A percentile compares a stretch with the other conserved stretches of the same genome.
These are phyloP conservation scores for Neonectria ditissima DNA, from an alignment of 2,329 filamentous ascomycete species.

Conservation along the genomic window DNA sequence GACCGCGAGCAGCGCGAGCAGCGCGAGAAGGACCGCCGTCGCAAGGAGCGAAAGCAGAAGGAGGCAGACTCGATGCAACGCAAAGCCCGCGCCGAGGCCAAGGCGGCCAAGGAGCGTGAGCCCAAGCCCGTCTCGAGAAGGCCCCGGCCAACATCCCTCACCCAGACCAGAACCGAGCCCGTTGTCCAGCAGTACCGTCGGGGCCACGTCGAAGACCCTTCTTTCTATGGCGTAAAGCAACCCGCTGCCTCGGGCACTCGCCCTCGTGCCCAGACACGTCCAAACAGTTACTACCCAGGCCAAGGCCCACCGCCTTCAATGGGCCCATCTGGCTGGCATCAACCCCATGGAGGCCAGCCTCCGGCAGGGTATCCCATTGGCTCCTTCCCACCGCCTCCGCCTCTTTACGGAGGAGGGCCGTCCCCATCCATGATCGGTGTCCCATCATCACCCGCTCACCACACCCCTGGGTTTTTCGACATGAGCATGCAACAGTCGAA, in stretches of 20 bases:
- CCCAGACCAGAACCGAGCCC: slow-evolving; percentile 50
- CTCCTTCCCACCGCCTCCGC: slow-evolving; percentile 50
- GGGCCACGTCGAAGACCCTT: slow-evolving; percentile 50
- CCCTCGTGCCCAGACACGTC: slow-evolving; percentile 50
- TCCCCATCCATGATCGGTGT: slow-evolving; percentile 42
- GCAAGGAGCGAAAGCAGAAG: slow-evolving; percentile 42
- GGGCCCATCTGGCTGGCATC: slow-evolving; percentile 45
- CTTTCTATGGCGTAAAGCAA: slow-evolving; percentile 52
- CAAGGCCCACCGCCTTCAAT: slow-evolving; percentile 45
- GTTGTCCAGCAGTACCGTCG: slow-evolving; percentile 49
- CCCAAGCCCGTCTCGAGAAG: slow-evolving; percentile 43
- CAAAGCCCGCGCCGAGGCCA: slow-evolving; percentile 41
- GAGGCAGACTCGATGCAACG: slow-evolving; percentile 42
- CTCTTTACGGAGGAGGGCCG: slow-evolving; percentile 42
- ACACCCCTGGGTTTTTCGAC: slow-evolving; percentile 49
- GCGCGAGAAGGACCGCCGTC: slow-evolving; percentile 48
- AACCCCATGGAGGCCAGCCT: slow-evolving; percentile 30
- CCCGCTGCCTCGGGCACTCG: slow-evolving; percentile 47
- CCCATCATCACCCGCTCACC: slow-evolving; percentile 45
- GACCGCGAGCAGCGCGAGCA: slow-evolving; percentile 47
- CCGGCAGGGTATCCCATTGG: slow-evolving; percentile 38
- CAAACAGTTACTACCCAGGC: slow-evolving; percentile 53
- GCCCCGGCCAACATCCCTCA: slow-evolving; percentile 45
- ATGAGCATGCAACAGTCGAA: slow-evolving; percentile 45
- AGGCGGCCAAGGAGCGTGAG: slow-evolving; percentile 44